Evolutionary conservation across 2,329 filamentous ascomycete genomes (phyloP).

Genomic region (Diplodia sapinea): DNA sequence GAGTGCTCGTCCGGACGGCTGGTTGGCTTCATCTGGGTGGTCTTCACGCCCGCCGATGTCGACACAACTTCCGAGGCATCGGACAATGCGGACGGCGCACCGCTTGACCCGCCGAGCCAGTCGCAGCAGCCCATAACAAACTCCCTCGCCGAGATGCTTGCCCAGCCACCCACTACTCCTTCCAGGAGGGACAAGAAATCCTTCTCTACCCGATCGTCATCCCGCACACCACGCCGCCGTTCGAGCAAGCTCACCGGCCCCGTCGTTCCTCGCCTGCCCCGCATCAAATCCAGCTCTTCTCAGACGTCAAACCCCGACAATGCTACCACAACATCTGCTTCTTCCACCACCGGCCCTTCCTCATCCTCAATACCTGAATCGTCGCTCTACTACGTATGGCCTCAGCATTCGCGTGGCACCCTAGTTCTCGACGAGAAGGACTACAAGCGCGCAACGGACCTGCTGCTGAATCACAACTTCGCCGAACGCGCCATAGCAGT

Average conservation of each 20-base stretch:
- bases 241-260: constrained; percentile 58
- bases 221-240: constrained; percentile 1
- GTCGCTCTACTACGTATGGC: constrained; percentile 72
- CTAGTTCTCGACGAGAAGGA: constrained; percentile 66
- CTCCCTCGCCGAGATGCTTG: constrained; percentile 34
- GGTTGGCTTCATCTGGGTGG: constrained; percentile 93
- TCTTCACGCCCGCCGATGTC: constrained; percentile 69
- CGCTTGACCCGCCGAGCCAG: constrained; percentile 23
- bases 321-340: neutral
- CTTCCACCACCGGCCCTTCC: constrained; percentile 49
- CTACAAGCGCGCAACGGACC: constrained; percentile 71
- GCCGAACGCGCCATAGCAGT: constrained; percentile 66
- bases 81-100: constrained; percentile 30
- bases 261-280: constrained; percentile 68
- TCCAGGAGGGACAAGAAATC: neutral
- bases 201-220: neutral
- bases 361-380: constrained; percentile 55
- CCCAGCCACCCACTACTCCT: constrained; percentile 1
- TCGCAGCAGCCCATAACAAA: constrained; percentile 5
- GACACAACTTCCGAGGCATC: constrained; percentile 22
- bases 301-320: constrained; percentile 40
- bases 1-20: constrained; percentile 92
- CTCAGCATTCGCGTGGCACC: constrained; percentile 64
- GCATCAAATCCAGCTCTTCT: constrained; percentile 62
- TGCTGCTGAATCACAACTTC: constrained; percentile 77